Base-by-base conservation (phyloP, 2,329 filamentous ascomycete species). In the Aspergillus alliaceus region DNA sequence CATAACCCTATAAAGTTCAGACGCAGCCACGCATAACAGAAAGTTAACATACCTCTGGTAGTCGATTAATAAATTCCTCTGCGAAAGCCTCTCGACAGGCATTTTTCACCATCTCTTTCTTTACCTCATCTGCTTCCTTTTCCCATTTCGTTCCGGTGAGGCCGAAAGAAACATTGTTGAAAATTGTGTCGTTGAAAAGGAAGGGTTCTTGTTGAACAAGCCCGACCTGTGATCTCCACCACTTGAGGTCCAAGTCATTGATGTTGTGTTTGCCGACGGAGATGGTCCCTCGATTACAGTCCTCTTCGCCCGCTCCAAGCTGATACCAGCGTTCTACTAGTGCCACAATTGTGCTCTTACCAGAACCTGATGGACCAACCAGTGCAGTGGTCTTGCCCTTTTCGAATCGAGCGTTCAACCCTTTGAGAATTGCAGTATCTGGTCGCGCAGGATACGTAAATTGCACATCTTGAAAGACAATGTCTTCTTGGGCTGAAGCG, bases 171-270 rank as follows among this genome's bases (percentile, higher is more conserved):
- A 90, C 84, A 59, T 89, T 89, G 11, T 81, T 80, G 63, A 78
- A 84, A 34, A 90, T 86, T 0, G 84, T 84, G 34, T 86, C 82
- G 64, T 88, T 87, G 71, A 90, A 90, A 1, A 89, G 75, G 56
- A 87, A 86, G 0, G 86, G 86, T 56, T 90, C 86, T 64, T 90
- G 87, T 59, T 88, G 85, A 4, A 90, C 87, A 5, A 89, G 76
- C 0, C 86, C 84, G 57, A 89, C 88, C 32, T 80, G 72, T 3
- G 75, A 73, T 42, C 84, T 78, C 72, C 83, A 84, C 62, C 80
- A 91, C 61, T 85, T 86, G 34, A 89, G 64, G 32, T 90, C 80
- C 22, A 89, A 77, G 2, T 84, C 79, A 20, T 70, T 67, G 20
- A 90, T 73, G 24, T 81, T 72, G 37, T 82, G 80, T 1, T 77